Evolutionary conservation across 2,329 filamentous ascomycete species (phyloP).

Genomic region (Chaetomiaceae sp.): DNA sequence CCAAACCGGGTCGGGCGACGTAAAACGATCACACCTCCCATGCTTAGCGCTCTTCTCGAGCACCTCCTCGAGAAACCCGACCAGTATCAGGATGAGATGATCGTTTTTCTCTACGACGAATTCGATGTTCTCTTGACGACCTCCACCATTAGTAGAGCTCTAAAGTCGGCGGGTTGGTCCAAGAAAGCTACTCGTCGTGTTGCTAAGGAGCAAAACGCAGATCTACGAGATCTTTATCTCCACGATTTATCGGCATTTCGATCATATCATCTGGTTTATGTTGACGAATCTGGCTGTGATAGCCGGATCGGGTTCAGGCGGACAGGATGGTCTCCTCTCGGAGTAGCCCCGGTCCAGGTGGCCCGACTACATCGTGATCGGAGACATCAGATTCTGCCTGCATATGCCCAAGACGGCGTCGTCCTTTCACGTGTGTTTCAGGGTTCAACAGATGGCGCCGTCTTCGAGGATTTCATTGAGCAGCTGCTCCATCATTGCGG

Average conservation of each 20-base stretch:
- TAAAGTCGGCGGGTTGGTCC: conserved; percentile 5
- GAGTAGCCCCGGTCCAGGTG: conserved; percentile 26
- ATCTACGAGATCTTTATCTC: conserved; percentile 32
- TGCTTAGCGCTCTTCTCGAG: conserved; percentile 1
- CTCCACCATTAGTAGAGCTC: conserved; percentile 1
- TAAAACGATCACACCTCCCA: conserved; percentile 6
- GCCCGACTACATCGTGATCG: conserved; percentile 20
- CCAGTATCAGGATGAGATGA: conserved; percentile 20
- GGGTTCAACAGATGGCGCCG: not conserved
- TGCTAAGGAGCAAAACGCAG: conserved; percentile 28
- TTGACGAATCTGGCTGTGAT: too few relatives aligned
- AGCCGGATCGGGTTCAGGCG: conserved; percentile 32
- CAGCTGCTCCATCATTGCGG: conserved; percentile 1
- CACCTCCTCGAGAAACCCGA: conserved; percentile 13
- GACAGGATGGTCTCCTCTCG: too few relatives aligned
- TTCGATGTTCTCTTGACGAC: conserved; percentile 12
- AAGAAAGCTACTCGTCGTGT: conserved; percentile 25
- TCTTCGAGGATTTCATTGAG: conserved; percentile 3
- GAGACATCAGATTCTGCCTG: conserved; percentile 24
- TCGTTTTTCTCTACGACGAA: conserved; percentile 16
- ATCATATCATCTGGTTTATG: conserved; percentile 32
- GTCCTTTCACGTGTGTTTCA: not conserved
- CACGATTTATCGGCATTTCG: conserved; percentile 28
- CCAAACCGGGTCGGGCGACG: not conserved
- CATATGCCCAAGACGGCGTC: conserved; percentile 13